Base-by-base conservation (phyloP, 2,329 filamentous ascomycete genomes). In the Calonectria pauciramosa region DNA sequence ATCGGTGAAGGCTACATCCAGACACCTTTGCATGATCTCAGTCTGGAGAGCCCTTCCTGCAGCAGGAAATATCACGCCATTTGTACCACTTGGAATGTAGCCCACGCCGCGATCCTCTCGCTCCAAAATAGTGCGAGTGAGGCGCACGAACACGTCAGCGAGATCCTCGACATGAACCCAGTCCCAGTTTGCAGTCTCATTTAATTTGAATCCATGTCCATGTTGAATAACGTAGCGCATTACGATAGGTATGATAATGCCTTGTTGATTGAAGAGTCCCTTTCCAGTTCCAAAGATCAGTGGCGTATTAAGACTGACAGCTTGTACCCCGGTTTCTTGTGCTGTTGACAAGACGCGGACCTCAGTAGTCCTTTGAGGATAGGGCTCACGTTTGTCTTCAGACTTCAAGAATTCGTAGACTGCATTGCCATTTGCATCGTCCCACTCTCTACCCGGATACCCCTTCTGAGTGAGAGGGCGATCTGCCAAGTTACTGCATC, bases 101-200 rank as follows among this genome's bases (percentile, higher is more conserved):
- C 68, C 68, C 30, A 64, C 54, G n/a, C 3, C 68, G 18, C 56
- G 54, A 64, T 70, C 68, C 54, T 64, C 44, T 34, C 68, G 23
- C 32, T 70, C 68, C 28, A 70, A 28, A 60, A 70, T 52, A 51
- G 54, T 52, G 10, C 68, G 68, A 44, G 44, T n/a, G 28, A 70
- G 56, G 14, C 64, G 68, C 26, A 64, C 30, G 41, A 51, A 70
- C 14, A 64, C n/a, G 23, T 70, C 68, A n/a, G 68, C 68, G 18
- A 70, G 68, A 41, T 70, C 68, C 14, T 70, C 56, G 30, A 70
- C 68, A 32, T 70, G 68, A 26, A 70, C 68, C 68, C 68, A 70
- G n/a, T 70, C 56, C n/a, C 38, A 64, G 26, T 64, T 64, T 28
- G 54, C 36, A 18, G 68, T 70, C 32, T 70, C 56, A 38, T 70